Evolutionary conservation across 2,329 filamentous ascomycete species (phyloP).

Genomic region (Aspergillus sp.): DNA sequence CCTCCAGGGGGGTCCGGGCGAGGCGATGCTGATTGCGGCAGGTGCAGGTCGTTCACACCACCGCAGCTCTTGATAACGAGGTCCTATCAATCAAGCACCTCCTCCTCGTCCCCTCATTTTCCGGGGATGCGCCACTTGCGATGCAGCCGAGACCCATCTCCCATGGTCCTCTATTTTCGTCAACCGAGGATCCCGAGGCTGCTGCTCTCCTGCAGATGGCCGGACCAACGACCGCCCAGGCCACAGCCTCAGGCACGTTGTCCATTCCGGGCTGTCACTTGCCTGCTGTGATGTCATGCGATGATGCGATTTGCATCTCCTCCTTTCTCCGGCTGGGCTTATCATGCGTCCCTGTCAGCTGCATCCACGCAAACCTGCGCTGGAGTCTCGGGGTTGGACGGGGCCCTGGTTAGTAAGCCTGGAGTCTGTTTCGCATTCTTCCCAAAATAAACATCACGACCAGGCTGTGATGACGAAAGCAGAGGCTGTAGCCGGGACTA

Average conservation of each 20-base stretch:
- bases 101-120: not conserved
- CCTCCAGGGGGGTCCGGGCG: constrained; percentile 15
- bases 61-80: not conserved
- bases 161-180: constrained; percentile 2
- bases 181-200: constrained; percentile 10
- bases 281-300: constrained; percentile 10
- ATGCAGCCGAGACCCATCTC: not conserved
- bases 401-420: not conserved
- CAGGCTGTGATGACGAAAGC: not conserved
- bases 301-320: constrained; percentile 1
- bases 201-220: not conserved
- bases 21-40: constrained; percentile 18
- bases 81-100: constrained; percentile 8
- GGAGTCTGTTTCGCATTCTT: not conserved
- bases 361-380: not conserved
- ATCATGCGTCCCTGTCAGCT: constrained; percentile 3
- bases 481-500: not conserved
- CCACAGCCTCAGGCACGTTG: constrained; percentile 12
- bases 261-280: constrained; percentile 1
- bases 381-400: not conserved
- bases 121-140: not conserved
- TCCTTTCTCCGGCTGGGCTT: not conserved
- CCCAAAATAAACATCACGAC: not conserved
- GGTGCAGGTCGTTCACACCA: constrained; percentile 4
- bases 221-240: not conserved